Percentiles rank a stretch among this genome's conserved stretches.
phyloP scores from a whole-genome alignment of 129 eudicot genomes.

The Arctium minus region DNA sequence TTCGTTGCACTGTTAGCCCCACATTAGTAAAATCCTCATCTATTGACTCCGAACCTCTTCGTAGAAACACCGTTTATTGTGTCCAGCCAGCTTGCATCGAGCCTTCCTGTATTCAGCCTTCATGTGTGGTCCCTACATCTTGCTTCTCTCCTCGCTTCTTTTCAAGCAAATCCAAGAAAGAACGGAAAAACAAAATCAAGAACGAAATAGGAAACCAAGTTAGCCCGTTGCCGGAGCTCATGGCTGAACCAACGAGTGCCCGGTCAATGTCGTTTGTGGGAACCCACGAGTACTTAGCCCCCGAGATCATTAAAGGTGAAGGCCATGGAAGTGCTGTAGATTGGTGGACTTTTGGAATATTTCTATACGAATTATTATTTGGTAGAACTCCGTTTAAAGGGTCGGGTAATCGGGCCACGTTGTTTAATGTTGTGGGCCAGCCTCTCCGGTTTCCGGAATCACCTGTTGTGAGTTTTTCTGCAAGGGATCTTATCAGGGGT shows the following conservation, averaged over 20 bases:
- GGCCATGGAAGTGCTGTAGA: slow-evolving; percentile 94
- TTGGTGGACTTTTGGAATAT: slow-evolving; percentile 86
- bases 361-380: slow-evolving; percentile 66
- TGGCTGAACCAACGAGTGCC: slow-evolving; percentile 81
- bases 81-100: slow-evolving; percentile 51
- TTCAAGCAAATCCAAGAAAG: slow-evolving; percentile 65
- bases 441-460: slow-evolving; percentile 72
- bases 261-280: slow-evolving; percentile 90
- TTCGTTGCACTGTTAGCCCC: slow-evolving; percentile 83
- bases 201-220: slow-evolving; percentile 47
- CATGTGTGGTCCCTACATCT: slow-evolving; percentile 61
- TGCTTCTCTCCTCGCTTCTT: slow-evolving; percentile 55
- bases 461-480: slow-evolving; percentile 66
- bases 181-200: slow-evolving; percentile 31
- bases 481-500: slow-evolving; percentile 71
- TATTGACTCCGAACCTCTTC: slow-evolving; percentile 39
- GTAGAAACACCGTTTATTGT: slow-evolving; percentile 29
- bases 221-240: slow-evolving; percentile 71
- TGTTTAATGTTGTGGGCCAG: slow-evolving; percentile 81
- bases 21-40: slow-evolving; percentile 51
- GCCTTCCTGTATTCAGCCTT: slow-evolving; percentile 47
- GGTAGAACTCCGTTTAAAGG: slow-evolving; percentile 87
- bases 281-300: slow-evolving; percentile 82
- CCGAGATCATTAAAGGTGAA: slow-evolving; percentile 79
- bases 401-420: slow-evolving; percentile 80